These are phyloP conservation scores for Aplosporella prunicola DNA, from an alignment of 2,329 filamentous ascomycete species.

Conservation along the genomic window DNA sequence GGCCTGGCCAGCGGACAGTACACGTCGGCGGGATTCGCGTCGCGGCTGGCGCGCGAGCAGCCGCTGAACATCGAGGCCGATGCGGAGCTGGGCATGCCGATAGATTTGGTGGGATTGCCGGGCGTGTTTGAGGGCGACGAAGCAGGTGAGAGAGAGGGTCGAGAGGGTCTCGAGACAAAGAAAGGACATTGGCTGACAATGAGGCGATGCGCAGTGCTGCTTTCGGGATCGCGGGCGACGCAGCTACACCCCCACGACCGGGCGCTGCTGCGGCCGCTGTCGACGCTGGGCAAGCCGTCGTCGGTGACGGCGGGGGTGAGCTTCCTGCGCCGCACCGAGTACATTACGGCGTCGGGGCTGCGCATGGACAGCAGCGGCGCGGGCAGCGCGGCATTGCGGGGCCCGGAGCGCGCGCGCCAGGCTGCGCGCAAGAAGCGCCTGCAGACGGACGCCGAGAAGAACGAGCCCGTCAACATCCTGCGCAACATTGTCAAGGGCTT, in stretches of 20 bases:
- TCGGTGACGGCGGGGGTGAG: conserved; percentile 70
- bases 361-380: conserved; percentile 32
- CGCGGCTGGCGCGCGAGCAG: conserved; percentile 80
- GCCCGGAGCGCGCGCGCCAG: conserved; percentile 28
- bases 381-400: conserved; percentile 30
- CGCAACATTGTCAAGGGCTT: conserved; percentile 54
- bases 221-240: conserved; percentile 62
- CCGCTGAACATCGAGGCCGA: conserved; percentile 94
- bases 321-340: conserved; percentile 92
- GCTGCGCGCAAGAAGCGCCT: conserved; percentile 27
- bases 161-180: too few relatives aligned
- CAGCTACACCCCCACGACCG: conserved; percentile 75
- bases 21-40: conserved; percentile 82
- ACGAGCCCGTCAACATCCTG: conserved; percentile 53
- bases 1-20: conserved; percentile 81
- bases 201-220: conserved; percentile 49
- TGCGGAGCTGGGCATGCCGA: conserved; percentile 94
- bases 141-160: conserved; percentile 52
- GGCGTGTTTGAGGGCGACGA: conserved; percentile 93
- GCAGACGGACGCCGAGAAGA: conserved; percentile 32
- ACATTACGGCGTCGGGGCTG: conserved; percentile 60
- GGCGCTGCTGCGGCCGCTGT: conserved; percentile 70
- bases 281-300: conserved; percentile 76
- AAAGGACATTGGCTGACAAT: neutral
- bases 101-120: conserved; percentile 89